Evolutionary conservation across 179 eudicot species (phyloP).

Genomic region (Beta macrorhiza): DNA sequence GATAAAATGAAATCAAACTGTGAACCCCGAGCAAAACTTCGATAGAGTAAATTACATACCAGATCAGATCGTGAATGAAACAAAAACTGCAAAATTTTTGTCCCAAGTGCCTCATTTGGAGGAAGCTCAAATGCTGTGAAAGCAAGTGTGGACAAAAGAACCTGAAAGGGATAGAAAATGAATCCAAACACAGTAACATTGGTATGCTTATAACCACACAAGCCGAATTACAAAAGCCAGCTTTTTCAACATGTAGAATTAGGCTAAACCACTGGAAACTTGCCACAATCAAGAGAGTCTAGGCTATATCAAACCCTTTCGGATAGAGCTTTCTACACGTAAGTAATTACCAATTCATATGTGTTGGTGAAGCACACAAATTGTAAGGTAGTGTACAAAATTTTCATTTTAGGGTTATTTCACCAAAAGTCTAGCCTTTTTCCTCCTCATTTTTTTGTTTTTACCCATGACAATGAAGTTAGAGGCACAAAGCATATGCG

Average conservation of each 20-base stretch:
- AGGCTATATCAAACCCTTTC: not conserved
- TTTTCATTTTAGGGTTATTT: not conserved
- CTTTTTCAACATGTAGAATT: constrained; percentile 7
- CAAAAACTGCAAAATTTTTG: constrained; percentile 70
- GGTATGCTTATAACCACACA: not conserved
- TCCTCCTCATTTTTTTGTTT: not conserved
- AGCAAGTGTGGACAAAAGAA: constrained; percentile 81
- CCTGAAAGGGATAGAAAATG: constrained; percentile 46
- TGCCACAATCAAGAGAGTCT: not conserved
- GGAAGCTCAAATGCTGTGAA: constrained; percentile 98
- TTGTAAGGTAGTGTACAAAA: not conserved
- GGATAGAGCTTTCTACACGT: not conserved
- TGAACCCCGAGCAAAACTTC: not conserved
- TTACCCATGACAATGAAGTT: not conserved
- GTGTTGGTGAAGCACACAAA: not conserved
- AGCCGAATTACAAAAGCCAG: not conserved
- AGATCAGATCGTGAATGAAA: constrained; percentile 89
- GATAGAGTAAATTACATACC: constrained; percentile 44
- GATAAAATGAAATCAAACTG: not conserved
- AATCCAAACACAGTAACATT: not conserved
- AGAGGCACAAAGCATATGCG: not conserved
- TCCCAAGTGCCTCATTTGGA: constrained; percentile 92
- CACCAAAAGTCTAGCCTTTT: not conserved
- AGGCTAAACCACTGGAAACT: not conserved
- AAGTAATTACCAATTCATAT: not conserved